phyloP scores from a whole-genome alignment of 768 basidiomycete genomes.

The Mycena rebaudengoi region DNA sequence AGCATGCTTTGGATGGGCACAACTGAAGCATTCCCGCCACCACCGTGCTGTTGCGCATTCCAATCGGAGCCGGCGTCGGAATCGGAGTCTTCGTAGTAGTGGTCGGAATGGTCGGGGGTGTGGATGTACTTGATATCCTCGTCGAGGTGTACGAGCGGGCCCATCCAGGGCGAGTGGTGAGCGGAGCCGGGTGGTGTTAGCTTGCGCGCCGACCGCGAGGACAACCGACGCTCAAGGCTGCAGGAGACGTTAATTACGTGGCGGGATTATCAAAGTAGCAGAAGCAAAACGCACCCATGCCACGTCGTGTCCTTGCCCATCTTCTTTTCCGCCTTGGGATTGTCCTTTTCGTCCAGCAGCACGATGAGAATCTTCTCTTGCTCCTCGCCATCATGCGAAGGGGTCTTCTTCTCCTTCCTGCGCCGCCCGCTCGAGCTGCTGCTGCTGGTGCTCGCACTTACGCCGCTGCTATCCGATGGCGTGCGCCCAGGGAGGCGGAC shows the following conservation, averaged over 20 bases:
- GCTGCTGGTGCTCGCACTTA: too few relatives aligned
- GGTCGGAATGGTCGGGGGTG: conserved; percentile 10
- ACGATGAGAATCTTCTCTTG: conserved; percentile 24
- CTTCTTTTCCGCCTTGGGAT: not conserved
- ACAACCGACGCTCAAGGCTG: conserved; percentile 18
- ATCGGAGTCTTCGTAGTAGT: conserved; percentile 2
- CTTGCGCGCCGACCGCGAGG: conserved; percentile 2
- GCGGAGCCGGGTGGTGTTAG: not conserved
- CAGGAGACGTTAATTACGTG: not conserved
- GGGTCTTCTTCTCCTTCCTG: not conserved
- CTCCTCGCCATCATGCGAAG: not conserved
- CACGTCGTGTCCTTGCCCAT: conserved; percentile 4
- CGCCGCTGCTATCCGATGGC: conserved; percentile 19
- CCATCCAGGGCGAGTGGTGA: conserved; percentile 18
- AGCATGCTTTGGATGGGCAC: conserved; percentile 14
- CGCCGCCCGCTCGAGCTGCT: conserved; percentile 11
- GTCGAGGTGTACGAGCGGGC: conserved; percentile 11
- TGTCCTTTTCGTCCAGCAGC: conserved; percentile 22
- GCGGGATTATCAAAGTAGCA: not conserved
- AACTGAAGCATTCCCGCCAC: not conserved
- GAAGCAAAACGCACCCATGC: conserved; percentile 16
- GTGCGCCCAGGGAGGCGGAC: conserved; percentile 17
- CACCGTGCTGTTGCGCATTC: not conserved
- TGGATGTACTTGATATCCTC: conserved; percentile 20
- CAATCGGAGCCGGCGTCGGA: not conserved